Base-by-base conservation (phyloP, 805 yeast species). In the Yarrowia sp. region DNA sequence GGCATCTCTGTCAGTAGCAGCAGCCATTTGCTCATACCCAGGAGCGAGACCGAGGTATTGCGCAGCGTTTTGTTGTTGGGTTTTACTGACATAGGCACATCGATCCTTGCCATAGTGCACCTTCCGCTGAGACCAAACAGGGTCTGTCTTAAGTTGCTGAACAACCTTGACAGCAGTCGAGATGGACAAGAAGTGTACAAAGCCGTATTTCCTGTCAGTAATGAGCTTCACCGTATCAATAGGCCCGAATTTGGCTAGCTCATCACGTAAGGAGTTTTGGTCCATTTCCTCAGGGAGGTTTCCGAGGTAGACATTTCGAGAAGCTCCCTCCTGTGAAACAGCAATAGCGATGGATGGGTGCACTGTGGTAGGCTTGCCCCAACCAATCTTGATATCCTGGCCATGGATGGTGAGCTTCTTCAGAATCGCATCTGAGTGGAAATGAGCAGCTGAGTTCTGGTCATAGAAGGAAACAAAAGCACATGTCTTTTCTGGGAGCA, bases 51-150 rank as follows among this genome's bases (percentile, higher is more conserved):
- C 97, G 64, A 93, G 78, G 73, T 91, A 93, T 74, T 92, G 96
- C 3, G 97, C 97, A 19, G 98, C 98, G 74, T 93, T 92, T 73
- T 92, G 97, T 77, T 92, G 97, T 76, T 95, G 98, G 17, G 97
- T 89, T 75, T 90, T 91, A 26, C 97, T 91, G 49, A 93, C 90
- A 71, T 91, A 91, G 1, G 97, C 97, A 79, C 80, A 77, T 76
- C 98, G 82, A 76, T 93, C 98, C 75, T 92, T 92, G 67, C 98
- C 98, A 72, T 90, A 92, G 71, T 85, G 90, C 44, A 96, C 88
- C 75, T 90, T 90, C 66, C 88, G 85, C 68, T 86, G 88, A 65
- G 82, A 79, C 79, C 92, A 93, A 71, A 85, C 86, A 40, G 85
- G 86, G 58, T 81, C 81, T 54, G 80, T 76, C 40, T 66, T 66